A percentile compares a stretch with the other conserved stretches of the same genome.
These are phyloP conservation scores for Neurospora africana DNA, from an alignment of 495 filamentous ascomycete genomes.

Conservation along the genomic window DNA sequence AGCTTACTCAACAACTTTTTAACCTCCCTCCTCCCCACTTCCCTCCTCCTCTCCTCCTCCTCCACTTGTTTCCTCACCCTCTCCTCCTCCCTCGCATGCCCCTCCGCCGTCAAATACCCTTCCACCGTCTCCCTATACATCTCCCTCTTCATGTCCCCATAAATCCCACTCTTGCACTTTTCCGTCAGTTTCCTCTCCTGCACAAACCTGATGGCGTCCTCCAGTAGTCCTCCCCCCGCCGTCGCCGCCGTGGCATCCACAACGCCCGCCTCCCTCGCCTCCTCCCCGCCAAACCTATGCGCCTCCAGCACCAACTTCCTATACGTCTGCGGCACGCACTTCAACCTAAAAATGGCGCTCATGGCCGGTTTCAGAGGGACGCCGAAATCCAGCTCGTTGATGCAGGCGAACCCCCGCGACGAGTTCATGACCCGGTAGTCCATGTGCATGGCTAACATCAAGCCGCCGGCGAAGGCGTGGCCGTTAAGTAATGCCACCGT, in stretches of 20 bases:
- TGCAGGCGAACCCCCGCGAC: slow-evolving; percentile 53
- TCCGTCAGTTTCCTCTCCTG: slow-evolving; percentile 41
- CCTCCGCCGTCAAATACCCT: slow-evolving; percentile 35
- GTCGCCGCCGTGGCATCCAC: slow-evolving; percentile 59
- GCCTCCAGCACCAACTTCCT: slow-evolving; percentile 59
- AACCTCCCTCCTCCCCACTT: slow-evolving; percentile 29
- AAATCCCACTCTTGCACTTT: slow-evolving; percentile 52
- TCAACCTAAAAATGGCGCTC: slow-evolving; percentile 62
- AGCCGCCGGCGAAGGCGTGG: slow-evolving; percentile 70
- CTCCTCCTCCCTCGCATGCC: slow-evolving; percentile 28
- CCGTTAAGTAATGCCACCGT: slow-evolving; percentile 67
- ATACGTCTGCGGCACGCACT: slow-evolving; percentile 47
- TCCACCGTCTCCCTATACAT: slow-evolving; percentile 57
- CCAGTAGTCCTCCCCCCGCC: too few species aligned
- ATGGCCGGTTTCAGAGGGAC: slow-evolving; percentile 59
- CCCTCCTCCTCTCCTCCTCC: slow-evolving; percentile 22
- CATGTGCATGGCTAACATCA: slow-evolving; percentile 77
- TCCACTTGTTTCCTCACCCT: slow-evolving; percentile 31
- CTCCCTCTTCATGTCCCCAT: slow-evolving; percentile 58
- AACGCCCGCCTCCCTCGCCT: slow-evolving; percentile 52
- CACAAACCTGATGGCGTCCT: slow-evolving; percentile 48
- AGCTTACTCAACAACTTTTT: slow-evolving; percentile 21
- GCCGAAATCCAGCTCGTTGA: slow-evolving; percentile 73
- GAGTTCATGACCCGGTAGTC: slow-evolving; percentile 72
- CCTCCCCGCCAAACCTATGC: slow-evolving; percentile 47